phyloP scores from a whole-genome alignment of 441 rosid genomes.

The Bocquillonia castaneifolia region DNA sequence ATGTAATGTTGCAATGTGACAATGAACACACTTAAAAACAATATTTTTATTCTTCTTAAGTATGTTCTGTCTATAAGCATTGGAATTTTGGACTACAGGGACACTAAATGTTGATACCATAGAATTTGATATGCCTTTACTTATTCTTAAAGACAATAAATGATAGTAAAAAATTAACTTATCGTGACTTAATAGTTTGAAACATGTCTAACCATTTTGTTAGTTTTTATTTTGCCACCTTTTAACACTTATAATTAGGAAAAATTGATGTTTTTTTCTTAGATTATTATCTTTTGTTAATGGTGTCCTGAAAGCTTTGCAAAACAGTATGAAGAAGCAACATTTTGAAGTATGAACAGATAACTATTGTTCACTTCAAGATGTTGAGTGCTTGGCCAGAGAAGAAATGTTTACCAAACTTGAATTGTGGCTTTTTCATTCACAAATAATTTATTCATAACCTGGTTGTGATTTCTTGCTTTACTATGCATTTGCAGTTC shows the following conservation, averaged over 20 bases:
- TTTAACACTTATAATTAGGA: neutral
- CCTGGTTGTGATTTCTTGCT: slow-evolving; percentile 11
- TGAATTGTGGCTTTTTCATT: neutral
- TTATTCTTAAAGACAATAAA: neutral
- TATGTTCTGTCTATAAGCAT: neutral
- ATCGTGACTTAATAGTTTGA: neutral
- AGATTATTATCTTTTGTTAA: neutral
- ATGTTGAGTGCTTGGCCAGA: neutral
- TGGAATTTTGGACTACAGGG: neutral
- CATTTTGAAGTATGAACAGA: neutral
- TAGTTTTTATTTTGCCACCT: neutral
- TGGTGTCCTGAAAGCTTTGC: neutral
- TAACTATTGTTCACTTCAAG: no score
- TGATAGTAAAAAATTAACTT: neutral
- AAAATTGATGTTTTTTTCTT: neutral
- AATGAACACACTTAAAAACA: neutral
- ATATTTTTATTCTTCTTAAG: neutral
- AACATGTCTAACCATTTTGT: neutral
- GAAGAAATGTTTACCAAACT: neutral
- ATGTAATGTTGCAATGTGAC: no score
- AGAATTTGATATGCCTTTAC: neutral
- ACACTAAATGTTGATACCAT: neutral
- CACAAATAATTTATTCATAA: neutral
- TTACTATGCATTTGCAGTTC: slow-evolving; percentile 48
- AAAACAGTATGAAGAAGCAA: neutral